Evolutionary conservation across 345 rosid species (phyloP), one percentile per base, ranked within the genome.

Genomic region (Noccaea caerulescens): DNA sequence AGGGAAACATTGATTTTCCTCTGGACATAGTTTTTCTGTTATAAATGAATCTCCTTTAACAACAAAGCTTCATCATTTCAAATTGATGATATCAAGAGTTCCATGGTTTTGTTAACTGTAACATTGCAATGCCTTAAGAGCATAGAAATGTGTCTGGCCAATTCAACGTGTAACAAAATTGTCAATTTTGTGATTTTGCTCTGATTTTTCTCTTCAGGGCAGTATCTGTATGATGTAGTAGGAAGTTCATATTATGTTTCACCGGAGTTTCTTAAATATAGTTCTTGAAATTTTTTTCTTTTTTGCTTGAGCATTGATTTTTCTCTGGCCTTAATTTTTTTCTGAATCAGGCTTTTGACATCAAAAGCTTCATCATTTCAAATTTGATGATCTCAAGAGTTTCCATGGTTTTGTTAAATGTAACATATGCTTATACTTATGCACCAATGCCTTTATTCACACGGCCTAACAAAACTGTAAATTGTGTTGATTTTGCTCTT

Each of bases 201-300:
- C 30, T 42, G 41, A n/a, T 30, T 49, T 72, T 69, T 33, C 8
- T 58, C 59, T 81, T 45, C 83, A 91, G 98, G 95, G 61, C 93
- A 91, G 75, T 77, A 77, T 58, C 83, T 91, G 62, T 73, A 71
- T 23, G 99, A 94, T 82, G 97, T 94, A 54, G 99, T 94, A 16
- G 99, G 99, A 62, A 94, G 99, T 76, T 96, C 99, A 7, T 94
- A 89, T 68, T 94, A 91, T 42, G 99, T 94, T 74, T 97, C 99
- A 30, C 99, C 96, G 0, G 99, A 94, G 83, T 96, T 91, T 59
- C 81, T 94, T 66, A 84, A 82, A 6, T 89, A 94, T 76, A 73
- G 79, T 71, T 91, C 30, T 27, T 27, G 30, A 27, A 27, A 1
- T 38, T 53, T 43, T 13, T 38, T 53, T 43, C 11, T 10, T 27